These are phyloP conservation scores for Zoysia pacifica DNA, from an alignment of 176 grass and related monocot genomes.

Conservation along the genomic window DNA sequence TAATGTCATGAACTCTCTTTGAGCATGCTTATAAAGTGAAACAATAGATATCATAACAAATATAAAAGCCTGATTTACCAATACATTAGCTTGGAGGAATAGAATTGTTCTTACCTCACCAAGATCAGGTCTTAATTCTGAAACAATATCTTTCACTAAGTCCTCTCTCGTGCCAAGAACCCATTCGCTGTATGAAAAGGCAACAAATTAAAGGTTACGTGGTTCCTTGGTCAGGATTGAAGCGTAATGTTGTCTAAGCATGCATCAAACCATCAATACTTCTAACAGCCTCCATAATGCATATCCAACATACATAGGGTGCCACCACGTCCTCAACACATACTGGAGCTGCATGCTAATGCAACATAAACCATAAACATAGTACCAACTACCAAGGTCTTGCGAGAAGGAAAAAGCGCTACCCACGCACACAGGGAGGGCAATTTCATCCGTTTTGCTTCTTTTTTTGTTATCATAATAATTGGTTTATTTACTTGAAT, in stretches of 20 bases:
- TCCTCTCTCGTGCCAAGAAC: constrained; percentile 97
- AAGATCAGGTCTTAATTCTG: constrained; percentile 85
- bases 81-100: constrained; percentile 13
- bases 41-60: constrained; percentile 2
- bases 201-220: constrained; percentile 14
- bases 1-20: background rate
- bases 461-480: constrained; percentile 24
- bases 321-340: constrained; percentile 28
- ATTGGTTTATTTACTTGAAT: background rate
- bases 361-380: constrained; percentile 3
- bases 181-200: constrained; percentile 74
- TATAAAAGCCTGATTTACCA: background rate
- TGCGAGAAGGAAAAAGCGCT: background rate
- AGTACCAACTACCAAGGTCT: background rate
- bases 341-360: constrained; percentile 32
- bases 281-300: constrained; percentile 13
- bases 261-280: constrained; percentile 36
- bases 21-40: constrained; percentile 16
- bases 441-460: constrained; percentile 17
- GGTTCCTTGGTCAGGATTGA: constrained; percentile 24
- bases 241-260: constrained; percentile 21
- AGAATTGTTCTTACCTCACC: constrained; percentile 65
- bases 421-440: background rate
- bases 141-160: constrained; percentile 77
- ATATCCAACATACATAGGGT: constrained; percentile 20